A percentile compares a stretch with the other conserved stretches of the same genome.
phyloP scores from a whole-genome alignment of 305 asterid genomes.

The Plantago rigida region DNA sequence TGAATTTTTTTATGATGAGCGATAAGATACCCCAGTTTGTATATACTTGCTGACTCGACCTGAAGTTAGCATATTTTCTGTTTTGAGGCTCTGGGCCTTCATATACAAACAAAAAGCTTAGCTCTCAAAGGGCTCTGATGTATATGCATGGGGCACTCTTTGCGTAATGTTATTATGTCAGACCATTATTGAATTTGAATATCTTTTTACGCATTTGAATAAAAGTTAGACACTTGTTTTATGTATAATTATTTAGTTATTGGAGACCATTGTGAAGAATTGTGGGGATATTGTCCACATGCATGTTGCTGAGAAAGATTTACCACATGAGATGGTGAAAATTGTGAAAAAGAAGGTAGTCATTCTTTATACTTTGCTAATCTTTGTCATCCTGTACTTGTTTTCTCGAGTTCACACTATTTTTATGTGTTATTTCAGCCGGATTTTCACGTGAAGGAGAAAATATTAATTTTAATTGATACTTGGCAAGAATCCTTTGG shows the following conservation, averaged over 20 bases:
- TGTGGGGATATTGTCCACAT: constrained; percentile 96
- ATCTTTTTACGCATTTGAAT: background rate
- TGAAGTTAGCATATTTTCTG: no score
- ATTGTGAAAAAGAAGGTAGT: constrained; percentile 79
- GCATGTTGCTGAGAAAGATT: constrained; percentile 93
- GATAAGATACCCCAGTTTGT: no score
- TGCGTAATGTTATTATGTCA: background rate
- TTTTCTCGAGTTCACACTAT: constrained; percentile 17
- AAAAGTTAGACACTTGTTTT: background rate
- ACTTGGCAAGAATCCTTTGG: constrained; percentile 99
- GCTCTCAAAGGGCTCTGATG: no score
- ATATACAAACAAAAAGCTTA: no score
- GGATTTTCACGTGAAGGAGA: constrained; percentile 91
- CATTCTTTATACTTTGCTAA: constrained; percentile 19
- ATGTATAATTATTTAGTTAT: constrained; percentile 43
- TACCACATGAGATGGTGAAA: constrained; percentile 94
- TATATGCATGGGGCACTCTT: no score
- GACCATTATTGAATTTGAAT: background rate
- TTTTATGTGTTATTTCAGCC: constrained; percentile 53
- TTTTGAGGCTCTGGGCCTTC: no score
- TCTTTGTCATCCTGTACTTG: constrained; percentile 21
- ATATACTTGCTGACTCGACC: no score
- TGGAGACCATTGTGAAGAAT: constrained; percentile 94
- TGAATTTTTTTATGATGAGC: no score
- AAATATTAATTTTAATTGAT: constrained; percentile 84